A percentile compares a stretch with the other conserved stretches of the same genome.
Conservation (phyloP, 805 yeast species). For the Suhomyces sp. region DNA sequence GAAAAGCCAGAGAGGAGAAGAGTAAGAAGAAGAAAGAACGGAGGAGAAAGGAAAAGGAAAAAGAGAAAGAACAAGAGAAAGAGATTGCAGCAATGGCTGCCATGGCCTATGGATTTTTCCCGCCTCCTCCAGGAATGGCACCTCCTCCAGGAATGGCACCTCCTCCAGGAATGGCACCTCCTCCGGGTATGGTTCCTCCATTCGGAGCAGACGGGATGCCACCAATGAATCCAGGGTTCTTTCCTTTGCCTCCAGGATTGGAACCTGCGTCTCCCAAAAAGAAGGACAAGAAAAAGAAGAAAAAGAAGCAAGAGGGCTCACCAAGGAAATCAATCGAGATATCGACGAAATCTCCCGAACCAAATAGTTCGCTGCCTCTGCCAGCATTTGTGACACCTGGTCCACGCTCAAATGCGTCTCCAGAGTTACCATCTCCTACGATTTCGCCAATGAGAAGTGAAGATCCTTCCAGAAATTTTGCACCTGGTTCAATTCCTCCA, state of each 20-base stretch:
- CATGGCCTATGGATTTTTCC: constrained; percentile 6
- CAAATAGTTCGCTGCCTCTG: no score
- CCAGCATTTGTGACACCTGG: no score
- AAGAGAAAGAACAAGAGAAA: constrained; percentile 6
- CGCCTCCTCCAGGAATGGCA: constrained; percentile 8
- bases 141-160: constrained; percentile 13
- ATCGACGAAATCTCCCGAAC: no score
- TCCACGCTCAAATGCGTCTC: no score
- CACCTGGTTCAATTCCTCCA: constrained; percentile 1
- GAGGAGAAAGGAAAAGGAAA: constrained; percentile 18
- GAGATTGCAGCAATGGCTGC: constrained; percentile 14
- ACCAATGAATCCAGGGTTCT: constrained; percentile 12
- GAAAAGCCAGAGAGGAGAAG: constrained; percentile 14
- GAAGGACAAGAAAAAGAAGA: constrained; percentile 15
- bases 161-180: constrained; percentile 12
- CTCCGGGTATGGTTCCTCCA: constrained; percentile 10
- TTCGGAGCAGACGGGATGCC: constrained; percentile 10
- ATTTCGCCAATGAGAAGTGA: constrained; percentile 1
- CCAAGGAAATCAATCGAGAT: no score
- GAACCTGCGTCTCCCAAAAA: constrained; percentile 11
- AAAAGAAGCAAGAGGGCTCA: constrained; percentile 7
- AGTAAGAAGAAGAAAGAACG: constrained; percentile 15
- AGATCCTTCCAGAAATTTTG: no score
- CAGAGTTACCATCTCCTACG: constrained; percentile 7
- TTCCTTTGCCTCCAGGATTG: constrained; percentile 11